phyloP scores from a whole-genome alignment of 75 land plant species.

The Ceratopteris richardii region DNA sequence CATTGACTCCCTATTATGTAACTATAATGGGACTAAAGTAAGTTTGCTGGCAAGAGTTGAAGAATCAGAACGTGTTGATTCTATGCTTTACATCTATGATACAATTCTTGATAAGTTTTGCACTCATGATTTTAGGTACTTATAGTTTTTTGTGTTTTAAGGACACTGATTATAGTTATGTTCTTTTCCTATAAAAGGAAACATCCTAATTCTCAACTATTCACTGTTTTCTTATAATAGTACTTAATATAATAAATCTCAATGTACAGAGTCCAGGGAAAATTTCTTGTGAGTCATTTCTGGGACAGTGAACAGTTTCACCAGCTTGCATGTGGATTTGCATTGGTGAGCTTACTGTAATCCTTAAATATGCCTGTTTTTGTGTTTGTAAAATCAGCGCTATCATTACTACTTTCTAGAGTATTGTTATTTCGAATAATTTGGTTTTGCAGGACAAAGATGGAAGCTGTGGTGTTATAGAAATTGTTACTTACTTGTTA shows the following conservation, averaged over 20 bases:
- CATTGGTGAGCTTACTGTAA: slow-evolving; percentile 3
- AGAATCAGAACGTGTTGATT: neutral
- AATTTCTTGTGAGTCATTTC: slow-evolving; percentile 17
- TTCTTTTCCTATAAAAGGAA: too few relatives aligned
- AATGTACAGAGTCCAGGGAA: slow-evolving; percentile 5
- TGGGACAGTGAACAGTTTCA: slow-evolving; percentile 26
- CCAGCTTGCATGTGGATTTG: slow-evolving; percentile 21
- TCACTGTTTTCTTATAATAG: too few relatives aligned
- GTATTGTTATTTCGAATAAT: too few relatives aligned
- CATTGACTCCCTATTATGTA: slow-evolving; percentile 18
- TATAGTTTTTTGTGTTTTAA: neutral
- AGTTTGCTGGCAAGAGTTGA: slow-evolving; percentile 11
- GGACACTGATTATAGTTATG: too few relatives aligned
- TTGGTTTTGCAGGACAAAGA: too few relatives aligned
- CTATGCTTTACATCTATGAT: slow-evolving; percentile 19
- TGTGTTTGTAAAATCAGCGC: too few relatives aligned
- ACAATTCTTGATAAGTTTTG: slow-evolving; percentile 19
- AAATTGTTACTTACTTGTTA: neutral
- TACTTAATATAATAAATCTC: neutral
- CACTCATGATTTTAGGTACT: slow-evolving; percentile 15
- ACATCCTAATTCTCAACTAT: too few relatives aligned
- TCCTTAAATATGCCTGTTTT: neutral
- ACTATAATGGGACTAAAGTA: slow-evolving; percentile 24
- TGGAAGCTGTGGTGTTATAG: too few relatives aligned
- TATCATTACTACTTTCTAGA: too few relatives aligned